phyloP scores from a whole-genome alignment of 2,329 filamentous ascomycete species.

The Atkinsonella texensis region DNA sequence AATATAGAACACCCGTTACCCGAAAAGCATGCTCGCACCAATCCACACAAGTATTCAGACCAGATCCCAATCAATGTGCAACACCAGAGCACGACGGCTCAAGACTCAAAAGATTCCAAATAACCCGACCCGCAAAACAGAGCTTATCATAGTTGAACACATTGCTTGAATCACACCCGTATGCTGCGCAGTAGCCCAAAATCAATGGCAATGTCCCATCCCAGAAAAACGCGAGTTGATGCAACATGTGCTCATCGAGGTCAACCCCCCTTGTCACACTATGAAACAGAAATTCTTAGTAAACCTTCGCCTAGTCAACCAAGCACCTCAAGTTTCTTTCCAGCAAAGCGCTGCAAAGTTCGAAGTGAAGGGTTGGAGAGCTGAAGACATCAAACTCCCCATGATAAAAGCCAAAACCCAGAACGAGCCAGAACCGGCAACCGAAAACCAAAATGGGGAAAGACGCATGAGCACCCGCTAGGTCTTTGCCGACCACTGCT shows the following conservation, averaged over 20 bases:
- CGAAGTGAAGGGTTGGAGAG: not conserved
- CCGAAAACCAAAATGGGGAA: slow-evolving; percentile 14
- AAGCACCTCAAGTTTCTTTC: slow-evolving; percentile 16
- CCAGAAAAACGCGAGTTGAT: slow-evolving; percentile 11
- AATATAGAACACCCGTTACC: slow-evolving; percentile 18
- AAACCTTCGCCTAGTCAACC: slow-evolving; percentile 19
- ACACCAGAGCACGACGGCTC: slow-evolving; percentile 25
- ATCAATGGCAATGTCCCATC: slow-evolving; percentile 7
- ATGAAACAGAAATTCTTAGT: slow-evolving; percentile 11
- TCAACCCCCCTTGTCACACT: slow-evolving; percentile 3
- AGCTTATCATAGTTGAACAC: slow-evolving; percentile 19
- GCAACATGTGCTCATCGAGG: slow-evolving; percentile 8
- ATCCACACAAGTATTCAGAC: slow-evolving; percentile 12
- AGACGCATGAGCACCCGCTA: slow-evolving; percentile 21
- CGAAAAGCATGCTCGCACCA: slow-evolving; percentile 20
- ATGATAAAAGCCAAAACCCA: slow-evolving; percentile 7
- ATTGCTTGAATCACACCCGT: slow-evolving; percentile 17
- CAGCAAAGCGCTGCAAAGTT: slow-evolving; percentile 8
- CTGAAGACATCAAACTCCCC: slow-evolving; percentile 24
- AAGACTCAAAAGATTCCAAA: slow-evolving; percentile 19
- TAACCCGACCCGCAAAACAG: slow-evolving; percentile 20
- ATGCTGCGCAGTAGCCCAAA: slow-evolving; percentile 19
- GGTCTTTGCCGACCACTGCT: slow-evolving; percentile 22
- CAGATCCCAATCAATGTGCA: slow-evolving; percentile 17
- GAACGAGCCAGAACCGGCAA: not conserved